phyloP scores from a whole-genome alignment of 768 basidiomycete genomes.

The Leccinum variicolor region DNA sequence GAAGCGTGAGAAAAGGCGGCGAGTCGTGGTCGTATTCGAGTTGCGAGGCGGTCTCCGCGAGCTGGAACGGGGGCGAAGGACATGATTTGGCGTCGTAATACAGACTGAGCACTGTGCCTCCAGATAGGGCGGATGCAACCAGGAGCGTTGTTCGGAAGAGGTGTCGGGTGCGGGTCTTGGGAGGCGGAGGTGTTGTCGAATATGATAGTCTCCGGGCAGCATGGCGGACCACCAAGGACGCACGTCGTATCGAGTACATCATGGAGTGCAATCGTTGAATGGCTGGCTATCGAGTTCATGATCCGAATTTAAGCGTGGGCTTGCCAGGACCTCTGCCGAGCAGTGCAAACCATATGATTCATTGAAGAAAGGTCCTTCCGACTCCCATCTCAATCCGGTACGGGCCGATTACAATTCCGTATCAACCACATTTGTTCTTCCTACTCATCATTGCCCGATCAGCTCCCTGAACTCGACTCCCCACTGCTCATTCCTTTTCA shows the following conservation, averaged over 20 bases:
- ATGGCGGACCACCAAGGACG: neutral
- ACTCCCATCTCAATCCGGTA: neutral
- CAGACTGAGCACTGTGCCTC: constrained; percentile 14
- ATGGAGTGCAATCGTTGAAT: neutral
- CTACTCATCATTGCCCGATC: constrained; percentile 22
- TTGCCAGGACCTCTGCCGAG: neutral
- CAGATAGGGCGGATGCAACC: constrained; percentile 17
- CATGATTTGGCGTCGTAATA: constrained; percentile 28
- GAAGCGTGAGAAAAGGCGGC: constrained; percentile 37
- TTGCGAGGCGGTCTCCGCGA: neutral
- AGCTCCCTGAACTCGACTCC: constrained; percentile 54
- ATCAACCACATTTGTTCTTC: neutral
- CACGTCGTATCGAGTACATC: constrained; percentile 16
- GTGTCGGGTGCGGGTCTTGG: neutral
- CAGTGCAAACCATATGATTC: neutral
- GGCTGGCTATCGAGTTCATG: neutral
- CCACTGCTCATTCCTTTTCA: constrained; percentile 66
- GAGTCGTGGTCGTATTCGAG: neutral
- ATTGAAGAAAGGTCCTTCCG: constrained; percentile 13
- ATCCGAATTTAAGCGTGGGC: neutral
- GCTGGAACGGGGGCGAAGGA: constrained; percentile 18
- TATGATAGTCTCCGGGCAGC: constrained; percentile 3
- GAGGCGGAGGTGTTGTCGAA: constrained; percentile 4
- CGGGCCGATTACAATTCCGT: neutral
- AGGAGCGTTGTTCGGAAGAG: constrained; percentile 14